A percentile compares a stretch with the other conserved stretches of the same genome.
These are phyloP conservation scores for Phytophthora pini DNA, from an alignment of 352 stramenopile species.

Conservation along the genomic window DNA sequence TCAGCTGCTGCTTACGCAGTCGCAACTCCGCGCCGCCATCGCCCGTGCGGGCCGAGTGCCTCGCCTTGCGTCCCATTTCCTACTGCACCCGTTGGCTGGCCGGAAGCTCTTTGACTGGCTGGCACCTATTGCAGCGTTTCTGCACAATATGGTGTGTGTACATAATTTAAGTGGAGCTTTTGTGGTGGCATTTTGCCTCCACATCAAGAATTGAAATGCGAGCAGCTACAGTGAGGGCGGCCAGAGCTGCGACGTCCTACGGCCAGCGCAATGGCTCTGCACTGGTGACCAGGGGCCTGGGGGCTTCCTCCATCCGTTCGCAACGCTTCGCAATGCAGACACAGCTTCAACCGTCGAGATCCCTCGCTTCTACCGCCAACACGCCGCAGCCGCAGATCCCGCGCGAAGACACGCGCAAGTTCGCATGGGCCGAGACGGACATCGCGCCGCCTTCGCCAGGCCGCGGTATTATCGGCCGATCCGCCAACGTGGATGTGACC, in stretches of 20 bases:
- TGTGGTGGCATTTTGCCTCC: too few relatives aligned
- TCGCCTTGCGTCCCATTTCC: slow-evolving; percentile 74
- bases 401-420: slow-evolving; percentile 44
- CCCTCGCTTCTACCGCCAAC: slow-evolving; percentile 16
- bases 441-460: slow-evolving; percentile 82
- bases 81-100: slow-evolving; percentile 2
- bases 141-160: too few relatives aligned
- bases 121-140: slow-evolving; percentile 1
- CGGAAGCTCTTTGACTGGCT: slow-evolving; percentile 30
- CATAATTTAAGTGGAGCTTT: too few relatives aligned
- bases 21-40: slow-evolving; percentile 80
- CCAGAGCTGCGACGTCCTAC: slow-evolving; percentile 9
- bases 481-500: slow-evolving; percentile 86
- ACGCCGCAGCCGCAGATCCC: slow-evolving; percentile 8
- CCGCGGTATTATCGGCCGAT: slow-evolving; percentile 71
- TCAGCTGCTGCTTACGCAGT: slow-evolving; percentile 68
- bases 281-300: slow-evolving; percentile 5
- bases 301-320: slow-evolving; percentile 6
- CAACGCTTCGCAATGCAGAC: neutral
- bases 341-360: slow-evolving; percentile 6
- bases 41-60: slow-evolving; percentile 77
- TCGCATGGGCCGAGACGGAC: slow-evolving; percentile 76
- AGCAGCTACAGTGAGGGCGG: slow-evolving; percentile 15
- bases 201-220: slow-evolving; percentile 14
- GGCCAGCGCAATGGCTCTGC: slow-evolving; percentile 13